Base-by-base conservation (phyloP, 192 early-diverging fungal species). In the Dissophora ornata region DNA sequence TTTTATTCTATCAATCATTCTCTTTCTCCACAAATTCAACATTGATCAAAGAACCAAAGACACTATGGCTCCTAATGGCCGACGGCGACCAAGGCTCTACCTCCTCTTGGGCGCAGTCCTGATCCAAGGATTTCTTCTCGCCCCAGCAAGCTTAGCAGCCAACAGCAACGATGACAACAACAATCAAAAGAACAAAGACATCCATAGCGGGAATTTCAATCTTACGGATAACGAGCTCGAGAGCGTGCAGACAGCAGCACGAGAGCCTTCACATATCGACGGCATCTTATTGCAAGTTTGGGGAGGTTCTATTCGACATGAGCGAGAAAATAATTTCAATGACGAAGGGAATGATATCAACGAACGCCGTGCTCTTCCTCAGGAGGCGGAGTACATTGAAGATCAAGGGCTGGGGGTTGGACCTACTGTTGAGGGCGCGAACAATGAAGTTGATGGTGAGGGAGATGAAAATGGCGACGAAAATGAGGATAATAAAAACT, bases 61-160 rank as follows among this genome's bases (percentile, higher is more conserved):
- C n/a, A n/a, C n/a, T n/a, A n/a, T n/a, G n/a, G n/a, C n/a, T n/a
- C n/a, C n/a, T n/a, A n/a, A n/a, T n/a, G n/a, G n/a, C n/a, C 33
- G 5, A 44, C 19, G 36, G 12, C 36, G 36, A 38, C 36, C 36
- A 12, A 38, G 12, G 36, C 7, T 12, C 7, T 38, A 33, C 30
- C 52, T 54, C 16, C 18, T 54, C 52, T 36, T 54, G 10, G 52
- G 52, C 32, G 52, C 32, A 36, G 52, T 54, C 32, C 29, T 54
- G 52, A 54, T 54, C 33, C 52, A 54, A 33, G 52, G 52, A 4
- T 9, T 54, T 11, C n/a, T 54, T n/a, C 29, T 54, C 52, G 18
- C 29, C 8, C 30, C 19, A 19, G 8, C 28, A 54, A 3, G 25
- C 24, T n/a, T 22, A 50, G 2, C 50, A 30, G 1, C 36, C 50